Evolutionary conservation across 345 rosid species (phyloP), one percentile per base, ranked within the genome.

Genomic region (Euphorbia pulcherrima): DNA sequence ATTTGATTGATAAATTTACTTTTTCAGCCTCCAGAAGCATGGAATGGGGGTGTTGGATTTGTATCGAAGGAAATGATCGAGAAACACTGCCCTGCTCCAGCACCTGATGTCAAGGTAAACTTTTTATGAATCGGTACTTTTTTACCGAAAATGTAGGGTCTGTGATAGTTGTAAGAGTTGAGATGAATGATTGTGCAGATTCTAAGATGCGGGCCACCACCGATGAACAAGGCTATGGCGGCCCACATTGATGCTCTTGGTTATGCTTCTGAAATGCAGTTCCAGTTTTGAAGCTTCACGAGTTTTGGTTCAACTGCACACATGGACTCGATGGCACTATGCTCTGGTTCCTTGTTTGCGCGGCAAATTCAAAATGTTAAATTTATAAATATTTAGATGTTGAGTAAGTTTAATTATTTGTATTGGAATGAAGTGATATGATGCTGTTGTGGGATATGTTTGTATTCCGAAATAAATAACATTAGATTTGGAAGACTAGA

Each of bases 201-300:
- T 64, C 81, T 94, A 71, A 88, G 95, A 78, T 91, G 97, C 23
- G 99, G 99, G 17, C 96, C 97, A 2, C 96, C 99, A 24, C 97
- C 96, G 0, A 94, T 89, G 99, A 94, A 94, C 92, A 90, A 85
- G 78, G 99, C 97, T 81, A 89, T 91, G 95, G 92, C 87, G 27
- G 90, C 78, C 48, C 92, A 92, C 77, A 86, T 95, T 50, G 97
- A 95, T 0, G 86, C 83, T 68, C 85, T 95, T 26, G 96, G 77
- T 18, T 95, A 94, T 69, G 13, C 86, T 10, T 69, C 92, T n/a
- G 97, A 87, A 67, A 95, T 92, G 97, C 89, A 78, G 76, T 94
- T 94, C 87, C 96, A 94, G 79, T 94, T 94, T 88, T 94, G 78
- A 91, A 67, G 41, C 23, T 55, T 29, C 5, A 60, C 60, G 54